Conservation (phyloP, 1,139 yeast genomes). For the Hyphopichia wangnamkhiaoensis region DNA sequence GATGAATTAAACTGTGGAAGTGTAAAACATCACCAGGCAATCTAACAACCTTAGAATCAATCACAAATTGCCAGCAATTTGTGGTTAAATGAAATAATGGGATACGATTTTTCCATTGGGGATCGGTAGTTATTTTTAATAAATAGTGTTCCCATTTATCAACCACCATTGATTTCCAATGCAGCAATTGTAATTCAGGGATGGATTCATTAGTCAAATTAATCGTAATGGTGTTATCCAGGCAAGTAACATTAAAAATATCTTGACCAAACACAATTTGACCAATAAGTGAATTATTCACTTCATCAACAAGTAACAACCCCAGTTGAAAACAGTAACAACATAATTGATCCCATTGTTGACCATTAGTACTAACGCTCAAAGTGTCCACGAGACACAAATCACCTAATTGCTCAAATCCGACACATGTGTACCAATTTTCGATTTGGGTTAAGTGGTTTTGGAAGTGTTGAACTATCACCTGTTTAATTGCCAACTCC, state of each 20-base stretch:
- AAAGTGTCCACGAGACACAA: conserved; percentile 46
- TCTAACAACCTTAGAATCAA: conserved; percentile 12
- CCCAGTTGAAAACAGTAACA: conserved; percentile 42
- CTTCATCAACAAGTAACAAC: conserved; percentile 38
- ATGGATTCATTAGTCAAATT: conserved; percentile 40
- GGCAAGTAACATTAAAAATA: conserved; percentile 26
- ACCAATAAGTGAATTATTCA: conserved; percentile 30
- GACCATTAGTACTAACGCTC: conserved; percentile 39
- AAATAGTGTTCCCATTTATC: conserved; percentile 44
- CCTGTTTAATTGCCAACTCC: conserved; percentile 15
- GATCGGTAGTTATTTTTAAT: conserved; percentile 15
- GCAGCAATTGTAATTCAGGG: conserved; percentile 47
- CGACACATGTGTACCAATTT: conserved; percentile 5
- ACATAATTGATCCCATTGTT: conserved; percentile 35
- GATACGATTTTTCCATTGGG: conserved; percentile 14
- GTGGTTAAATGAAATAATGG: conserved; percentile 51
- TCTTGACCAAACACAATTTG: conserved; percentile 28
- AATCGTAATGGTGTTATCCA: conserved; percentile 30
- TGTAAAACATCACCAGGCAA: conserved; percentile 43
- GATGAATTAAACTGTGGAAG: conserved; percentile 33
- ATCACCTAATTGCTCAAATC: conserved; percentile 20
- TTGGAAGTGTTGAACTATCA: conserved; percentile 9
- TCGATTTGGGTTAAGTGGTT: neutral
- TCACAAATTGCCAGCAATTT: conserved; percentile 48
- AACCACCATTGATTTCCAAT: conserved; percentile 33